Evolutionary conservation across 2,329 filamentous ascomycete species (phyloP).

Genomic region (Didymellaceae sp.): DNA sequence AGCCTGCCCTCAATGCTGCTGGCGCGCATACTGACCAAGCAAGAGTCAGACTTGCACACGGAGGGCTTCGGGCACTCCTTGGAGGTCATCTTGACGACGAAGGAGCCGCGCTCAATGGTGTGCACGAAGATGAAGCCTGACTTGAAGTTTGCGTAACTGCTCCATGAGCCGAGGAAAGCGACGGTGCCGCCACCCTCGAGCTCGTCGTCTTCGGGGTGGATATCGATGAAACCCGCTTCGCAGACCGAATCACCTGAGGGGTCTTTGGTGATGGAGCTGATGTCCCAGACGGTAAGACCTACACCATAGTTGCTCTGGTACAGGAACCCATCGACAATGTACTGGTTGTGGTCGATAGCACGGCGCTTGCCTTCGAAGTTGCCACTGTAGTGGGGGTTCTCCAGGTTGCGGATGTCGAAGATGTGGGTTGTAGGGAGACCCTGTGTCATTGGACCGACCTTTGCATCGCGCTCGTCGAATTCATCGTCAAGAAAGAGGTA

Average conservation of each 20-base stretch:
- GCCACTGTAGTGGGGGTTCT: constrained; percentile 46
- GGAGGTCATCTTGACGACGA: constrained; percentile 40
- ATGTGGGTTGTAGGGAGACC: constrained; percentile 42
- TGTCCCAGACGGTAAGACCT: constrained; percentile 47
- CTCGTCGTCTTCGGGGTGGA: constrained; percentile 51
- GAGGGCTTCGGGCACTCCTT: constrained; percentile 31
- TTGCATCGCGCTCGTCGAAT: constrained; percentile 39
- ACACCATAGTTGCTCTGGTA: constrained; percentile 52
- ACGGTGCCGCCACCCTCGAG: constrained; percentile 42
- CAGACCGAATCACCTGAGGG: constrained; percentile 46
- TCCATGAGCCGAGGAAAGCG: constrained; percentile 51
- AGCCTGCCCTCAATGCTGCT: constrained; percentile 29
- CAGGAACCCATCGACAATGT: constrained; percentile 44
- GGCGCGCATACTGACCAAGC: constrained; percentile 27
- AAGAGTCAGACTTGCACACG: constrained; percentile 29
- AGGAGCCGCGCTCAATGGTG: constrained; percentile 45
- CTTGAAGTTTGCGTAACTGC: constrained; percentile 45
- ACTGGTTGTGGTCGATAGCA: constrained; percentile 55
- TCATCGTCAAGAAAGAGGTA: constrained; percentile 43
- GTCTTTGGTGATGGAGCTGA: constrained; percentile 46
- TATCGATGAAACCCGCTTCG: constrained; percentile 51
- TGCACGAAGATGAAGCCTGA: constrained; percentile 45
- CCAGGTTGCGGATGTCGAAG: constrained; percentile 41
- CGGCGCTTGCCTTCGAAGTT: constrained; percentile 46
- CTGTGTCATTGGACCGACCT: constrained; percentile 38